Conservation (phyloP, 1,284 basidiomycete species). For the Microbotryum violaceum region DNA sequence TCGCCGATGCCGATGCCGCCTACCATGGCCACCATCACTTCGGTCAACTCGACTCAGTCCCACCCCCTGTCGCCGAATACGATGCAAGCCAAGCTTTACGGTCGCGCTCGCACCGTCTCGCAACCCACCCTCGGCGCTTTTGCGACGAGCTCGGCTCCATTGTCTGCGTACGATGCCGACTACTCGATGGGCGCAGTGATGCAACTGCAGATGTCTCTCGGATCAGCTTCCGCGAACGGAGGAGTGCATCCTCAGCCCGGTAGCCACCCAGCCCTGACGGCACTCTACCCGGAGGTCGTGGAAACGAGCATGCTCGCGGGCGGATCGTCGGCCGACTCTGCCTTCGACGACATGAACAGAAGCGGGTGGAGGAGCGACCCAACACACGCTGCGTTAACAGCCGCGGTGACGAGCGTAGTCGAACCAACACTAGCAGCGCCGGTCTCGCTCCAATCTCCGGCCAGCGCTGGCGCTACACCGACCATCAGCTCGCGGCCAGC, state of each 20-base stretch:
- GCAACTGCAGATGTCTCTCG: conserved; percentile 6
- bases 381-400: conserved; percentile 1
- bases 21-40: too few relatives aligned
- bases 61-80: too few relatives aligned
- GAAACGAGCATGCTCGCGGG: not conserved
- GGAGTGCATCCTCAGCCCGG: too few relatives aligned
- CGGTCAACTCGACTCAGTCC: too few relatives aligned
- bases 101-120: too few relatives aligned
- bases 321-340: not conserved
- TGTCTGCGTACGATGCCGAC: not conserved
- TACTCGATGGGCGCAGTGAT: conserved; percentile 11
- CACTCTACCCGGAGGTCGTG: not conserved
- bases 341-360: not conserved
- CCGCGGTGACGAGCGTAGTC: conserved; percentile 4
- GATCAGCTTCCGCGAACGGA: too few relatives aligned
- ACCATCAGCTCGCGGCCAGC: conserved; percentile 14
- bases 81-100: too few relatives aligned
- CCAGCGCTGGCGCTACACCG: not conserved
- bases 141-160: not conserved
- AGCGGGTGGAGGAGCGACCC: not conserved
- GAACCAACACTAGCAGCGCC: not conserved
- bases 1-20: too few relatives aligned
- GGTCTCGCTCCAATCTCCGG: conserved; percentile 3
- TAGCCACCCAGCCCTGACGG: too few relatives aligned
- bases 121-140: conserved; percentile 4